Conservation (phyloP, 1,284 basidiomycete species). For the Taiwanofungus camphoratus region DNA sequence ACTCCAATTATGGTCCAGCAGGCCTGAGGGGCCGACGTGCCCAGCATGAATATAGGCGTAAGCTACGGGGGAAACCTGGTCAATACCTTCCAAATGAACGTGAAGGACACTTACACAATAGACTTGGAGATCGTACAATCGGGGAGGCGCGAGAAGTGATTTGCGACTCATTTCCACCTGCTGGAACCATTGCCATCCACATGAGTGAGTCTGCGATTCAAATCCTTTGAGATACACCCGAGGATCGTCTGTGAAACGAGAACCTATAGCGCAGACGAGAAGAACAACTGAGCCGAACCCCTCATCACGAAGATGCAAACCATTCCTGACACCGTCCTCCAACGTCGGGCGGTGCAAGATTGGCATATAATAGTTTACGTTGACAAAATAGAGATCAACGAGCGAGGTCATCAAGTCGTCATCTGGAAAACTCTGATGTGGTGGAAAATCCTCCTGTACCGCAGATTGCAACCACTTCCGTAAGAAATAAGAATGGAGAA, state of each 20-base stretch:
- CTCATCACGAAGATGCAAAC: slow-evolving; percentile 37
- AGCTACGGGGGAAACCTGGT: too few relatives aligned
- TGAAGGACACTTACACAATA: slow-evolving; percentile 38
- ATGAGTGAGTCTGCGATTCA: slow-evolving; percentile 39
- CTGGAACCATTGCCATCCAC: slow-evolving; percentile 73
- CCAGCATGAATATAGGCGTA: slow-evolving; percentile 37
- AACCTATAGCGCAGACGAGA: slow-evolving; percentile 47
- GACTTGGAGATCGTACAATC: slow-evolving; percentile 72
- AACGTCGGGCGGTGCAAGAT: slow-evolving; percentile 49
- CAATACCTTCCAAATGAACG: background rate
- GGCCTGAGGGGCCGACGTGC: slow-evolving; percentile 60
- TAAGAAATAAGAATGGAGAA: slow-evolving; percentile 16
- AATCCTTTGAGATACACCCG: slow-evolving; percentile 46
- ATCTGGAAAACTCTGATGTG: slow-evolving; percentile 5
- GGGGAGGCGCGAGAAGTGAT: slow-evolving; percentile 48
- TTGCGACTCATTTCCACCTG: slow-evolving; percentile 52
- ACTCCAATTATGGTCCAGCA: slow-evolving; percentile 69
- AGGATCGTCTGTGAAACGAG: slow-evolving; percentile 45
- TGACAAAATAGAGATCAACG: slow-evolving; percentile 43
- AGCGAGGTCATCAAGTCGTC: slow-evolving; percentile 27
- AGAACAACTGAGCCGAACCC: slow-evolving; percentile 45
- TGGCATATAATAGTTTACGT: slow-evolving; percentile 37
- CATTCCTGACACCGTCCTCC: slow-evolving; percentile 31
- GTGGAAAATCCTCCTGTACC: slow-evolving; percentile 9
- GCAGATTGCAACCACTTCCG: slow-evolving; percentile 25